phyloP scores from a whole-genome alignment of 1,284 basidiomycete species.

The Acaromyces ingoldii region DNA sequence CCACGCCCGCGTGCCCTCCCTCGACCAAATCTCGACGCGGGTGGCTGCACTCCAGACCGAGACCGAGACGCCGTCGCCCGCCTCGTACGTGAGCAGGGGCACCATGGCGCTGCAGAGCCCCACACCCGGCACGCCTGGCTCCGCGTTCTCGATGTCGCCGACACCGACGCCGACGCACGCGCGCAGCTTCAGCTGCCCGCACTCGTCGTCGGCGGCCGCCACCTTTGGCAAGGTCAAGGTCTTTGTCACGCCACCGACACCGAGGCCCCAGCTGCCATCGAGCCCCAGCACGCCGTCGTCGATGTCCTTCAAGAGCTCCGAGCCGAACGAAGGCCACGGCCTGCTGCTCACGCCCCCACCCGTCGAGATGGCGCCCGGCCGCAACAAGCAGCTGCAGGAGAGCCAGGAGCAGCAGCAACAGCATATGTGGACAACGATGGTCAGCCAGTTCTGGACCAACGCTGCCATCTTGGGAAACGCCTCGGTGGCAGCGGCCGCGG shows the following conservation, averaged over 20 bases:
- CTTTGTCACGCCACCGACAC: slow-evolving; percentile 5
- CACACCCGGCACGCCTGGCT: slow-evolving; percentile 1
- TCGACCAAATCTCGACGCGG: neutral
- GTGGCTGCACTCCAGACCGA: neutral
- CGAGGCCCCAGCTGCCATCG: neutral
- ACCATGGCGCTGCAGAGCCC: too few relatives aligned
- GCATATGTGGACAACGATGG: too few relatives aligned
- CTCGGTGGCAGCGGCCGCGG: too few relatives aligned
- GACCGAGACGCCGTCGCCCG: neutral
- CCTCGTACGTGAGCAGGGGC: too few relatives aligned
- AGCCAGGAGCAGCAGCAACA: too few relatives aligned
- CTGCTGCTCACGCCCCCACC: too few relatives aligned
- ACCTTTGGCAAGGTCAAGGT: slow-evolving; percentile 1
- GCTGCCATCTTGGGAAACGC: too few relatives aligned
- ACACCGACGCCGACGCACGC: neutral
- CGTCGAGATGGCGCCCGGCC: too few relatives aligned
- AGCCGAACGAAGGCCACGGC: too few relatives aligned
- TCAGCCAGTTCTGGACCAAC: too few relatives aligned
- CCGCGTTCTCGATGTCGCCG: neutral
- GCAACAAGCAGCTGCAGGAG: too few relatives aligned
- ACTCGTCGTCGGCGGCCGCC: neutral
- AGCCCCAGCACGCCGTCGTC: neutral
- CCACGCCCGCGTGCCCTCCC: neutral
- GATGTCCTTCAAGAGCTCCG: too few relatives aligned
- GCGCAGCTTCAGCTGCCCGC: slow-evolving; percentile 1